Conservation (phyloP, 257 asterid species). For the Avicennia marina region DNA sequence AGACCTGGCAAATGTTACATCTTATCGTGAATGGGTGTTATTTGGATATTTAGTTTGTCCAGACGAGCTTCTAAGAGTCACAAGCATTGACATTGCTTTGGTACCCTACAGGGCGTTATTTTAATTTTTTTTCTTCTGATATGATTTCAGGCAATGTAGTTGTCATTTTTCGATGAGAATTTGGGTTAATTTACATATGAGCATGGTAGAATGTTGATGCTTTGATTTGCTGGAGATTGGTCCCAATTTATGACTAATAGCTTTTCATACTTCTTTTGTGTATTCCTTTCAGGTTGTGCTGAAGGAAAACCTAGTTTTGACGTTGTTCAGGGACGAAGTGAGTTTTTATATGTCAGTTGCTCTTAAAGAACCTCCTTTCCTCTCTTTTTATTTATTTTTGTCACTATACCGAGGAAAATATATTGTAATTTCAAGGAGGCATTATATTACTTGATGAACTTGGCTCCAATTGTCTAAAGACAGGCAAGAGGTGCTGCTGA, state of each 20-base stretch:
- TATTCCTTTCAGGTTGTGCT: slow-evolving; percentile 73
- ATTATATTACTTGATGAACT: background rate
- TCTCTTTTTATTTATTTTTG: background rate
- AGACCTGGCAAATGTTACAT: slow-evolving; percentile 96
- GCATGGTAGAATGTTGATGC: slow-evolving; percentile 11
- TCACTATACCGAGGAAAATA: background rate
- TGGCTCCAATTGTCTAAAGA: slow-evolving; percentile 1
- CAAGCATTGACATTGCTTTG: slow-evolving; percentile 97
- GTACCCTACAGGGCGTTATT: slow-evolving; percentile 37
- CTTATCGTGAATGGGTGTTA: slow-evolving; percentile 93
- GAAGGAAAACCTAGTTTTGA: slow-evolving; percentile 87
- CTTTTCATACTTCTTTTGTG: slow-evolving; percentile 19
- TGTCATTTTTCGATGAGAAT: background rate
- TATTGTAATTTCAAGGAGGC: background rate
- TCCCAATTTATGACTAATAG: slow-evolving; percentile 17
- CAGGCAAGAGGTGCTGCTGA: background rate
- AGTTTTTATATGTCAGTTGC: slow-evolving; percentile 30
- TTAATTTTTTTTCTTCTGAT: slow-evolving; percentile 16
- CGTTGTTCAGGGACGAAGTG: slow-evolving; percentile 93
- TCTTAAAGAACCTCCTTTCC: too few species aligned
- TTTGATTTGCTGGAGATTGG: slow-evolving; percentile 21
- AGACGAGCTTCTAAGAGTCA: slow-evolving; percentile 95
- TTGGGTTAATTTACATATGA: slow-evolving; percentile 9
- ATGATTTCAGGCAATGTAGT: slow-evolving; percentile 8
- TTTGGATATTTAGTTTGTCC: slow-evolving; percentile 98